Evolutionary conservation across 1,284 basidiomycete species (phyloP), one percentile per base, ranked within the genome.

Genomic region (Boletellus dicymbophilus): DNA sequence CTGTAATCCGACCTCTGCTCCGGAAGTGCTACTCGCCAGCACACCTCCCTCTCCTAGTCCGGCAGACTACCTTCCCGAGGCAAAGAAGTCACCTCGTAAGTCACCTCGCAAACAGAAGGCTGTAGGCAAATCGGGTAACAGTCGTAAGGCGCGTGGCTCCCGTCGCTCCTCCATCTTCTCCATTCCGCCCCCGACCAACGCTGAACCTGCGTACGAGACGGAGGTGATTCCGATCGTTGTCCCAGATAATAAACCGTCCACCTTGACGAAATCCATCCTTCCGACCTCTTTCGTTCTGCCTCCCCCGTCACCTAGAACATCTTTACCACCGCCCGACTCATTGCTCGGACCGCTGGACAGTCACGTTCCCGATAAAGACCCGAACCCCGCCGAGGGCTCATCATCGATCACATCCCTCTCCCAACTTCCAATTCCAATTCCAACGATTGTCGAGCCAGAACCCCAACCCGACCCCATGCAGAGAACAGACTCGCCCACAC

Each of bases 251-350:
- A 61, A 60, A 44, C 45, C 56, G 11, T 39, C 20, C 12, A 26
- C 44, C 2, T 38, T 62, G 31, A 53, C 65, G 18, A 59, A 62
- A 49, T 67, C 75, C 22, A 65, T 82, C 55, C 72, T 85, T 22
- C 77, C 84, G 1, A 82, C 78, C 5, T 76, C 82, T 16, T 90
- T 90, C 54, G 81, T 85, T 3, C 75, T 90, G 2, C 87, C 87
- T 15, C 87, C 85, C 1, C 87, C 83, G 1, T 87, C 86, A 11
- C 85, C 85, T 15, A 75, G 77, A 23, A 75, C 84, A 1, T 76
- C 84, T 2, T 62, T 84, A 33, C 83, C 78, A 13, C 72, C 49
- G 48, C 62, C 48, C 39, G 58, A 52, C 56, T 65, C 53, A 7
- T 44, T 57, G 41, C 60, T 55, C 12, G 58, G 33, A 16, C 42